Base-by-base conservation (phyloP, 1,139 yeast species). In the Yamadazyma diddensiae region DNA sequence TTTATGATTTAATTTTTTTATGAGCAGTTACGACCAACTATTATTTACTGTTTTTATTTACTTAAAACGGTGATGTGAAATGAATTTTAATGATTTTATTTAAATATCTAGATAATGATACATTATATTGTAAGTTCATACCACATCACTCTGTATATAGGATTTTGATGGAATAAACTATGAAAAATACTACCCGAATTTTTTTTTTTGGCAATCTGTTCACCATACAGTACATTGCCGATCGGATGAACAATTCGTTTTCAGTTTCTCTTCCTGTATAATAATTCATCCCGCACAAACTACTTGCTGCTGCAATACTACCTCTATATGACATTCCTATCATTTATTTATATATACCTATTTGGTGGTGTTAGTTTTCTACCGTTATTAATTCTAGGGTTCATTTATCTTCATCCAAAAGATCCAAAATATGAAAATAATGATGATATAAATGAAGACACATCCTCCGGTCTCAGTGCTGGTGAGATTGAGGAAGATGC, bases 351-450 rank as follows among this genome's bases (percentile, higher is more conserved):
- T 25, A 32, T 26, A 7, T 83, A 80, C 51, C 28, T 86, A 2
- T 32, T 84, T 3, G 97, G 97, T 5, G 96, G 96, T 0, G 27
- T 88, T 5, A 85, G 96, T 0, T 74, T 88, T 41, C 52, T 86
- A 13, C 95, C 95, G 1, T 41, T 79, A 21, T 38, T 75, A 3
- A 30, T 75, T 0, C 23, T 66, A 1, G 45, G 55, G 0, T 45
- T 73, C 31, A 49, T 70, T 36, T 65, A 57, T 35, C 48, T 62
- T 38, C 59, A 59, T 47, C 56, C 79, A 52, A 31, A 49, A 36
- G 7, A 15, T 5, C 21, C 27, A 10, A 32, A 26, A 12, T 5
- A 10, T 15, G 28, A 15, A 8, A 5, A 17, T n/a, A 28, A 22
- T 6, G 25, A 21, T n/a, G 11, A 45, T n/a, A n/a, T n/a, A n/a